phyloP scores from a whole-genome alignment of 345 rosid species.

The Bruguiera sexangula region DNA sequence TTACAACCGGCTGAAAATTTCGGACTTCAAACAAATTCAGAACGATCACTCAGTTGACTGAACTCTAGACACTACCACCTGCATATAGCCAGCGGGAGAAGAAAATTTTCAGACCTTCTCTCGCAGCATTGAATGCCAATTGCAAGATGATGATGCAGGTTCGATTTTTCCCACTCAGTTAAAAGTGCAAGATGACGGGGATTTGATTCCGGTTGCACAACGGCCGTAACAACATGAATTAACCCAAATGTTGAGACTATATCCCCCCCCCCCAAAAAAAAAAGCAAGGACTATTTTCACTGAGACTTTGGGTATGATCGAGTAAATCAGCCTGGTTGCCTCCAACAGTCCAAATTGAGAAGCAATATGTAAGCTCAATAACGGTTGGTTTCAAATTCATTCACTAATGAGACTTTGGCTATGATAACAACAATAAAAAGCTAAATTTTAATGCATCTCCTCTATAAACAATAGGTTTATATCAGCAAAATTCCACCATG shows the following conservation, averaged over 20 bases:
- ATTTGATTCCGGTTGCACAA: constrained; percentile 74
- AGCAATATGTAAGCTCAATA: background rate
- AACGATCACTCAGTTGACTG: constrained; percentile 26
- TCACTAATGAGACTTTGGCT: background rate
- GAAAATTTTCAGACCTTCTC: constrained; percentile 64
- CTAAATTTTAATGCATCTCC: background rate
- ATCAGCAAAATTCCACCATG: background rate
- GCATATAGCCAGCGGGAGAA: constrained; percentile 6
- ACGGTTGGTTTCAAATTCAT: background rate
- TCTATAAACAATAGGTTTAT: background rate
- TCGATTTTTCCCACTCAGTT: constrained; percentile 49
- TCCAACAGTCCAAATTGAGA: too few relatives aligned
- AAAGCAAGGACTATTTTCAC: background rate
- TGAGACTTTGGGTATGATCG: too few relatives aligned
- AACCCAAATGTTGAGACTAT: background rate
- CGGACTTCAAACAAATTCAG: constrained; percentile 43
- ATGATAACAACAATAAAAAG: background rate
- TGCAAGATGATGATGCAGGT: too few relatives aligned
- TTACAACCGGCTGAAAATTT: constrained; percentile 68
- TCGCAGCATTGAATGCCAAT: constrained; percentile 74
- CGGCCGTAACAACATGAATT: constrained; percentile 17
- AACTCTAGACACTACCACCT: constrained; percentile 14
- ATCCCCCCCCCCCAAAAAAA: background rate
- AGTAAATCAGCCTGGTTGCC: too few relatives aligned
- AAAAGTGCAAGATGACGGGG: constrained; percentile 70